Evolutionary conservation across 805 yeast genomes (phyloP), one percentile per base, ranked within the genome.

Genomic region (Saturnispora sekii): DNA sequence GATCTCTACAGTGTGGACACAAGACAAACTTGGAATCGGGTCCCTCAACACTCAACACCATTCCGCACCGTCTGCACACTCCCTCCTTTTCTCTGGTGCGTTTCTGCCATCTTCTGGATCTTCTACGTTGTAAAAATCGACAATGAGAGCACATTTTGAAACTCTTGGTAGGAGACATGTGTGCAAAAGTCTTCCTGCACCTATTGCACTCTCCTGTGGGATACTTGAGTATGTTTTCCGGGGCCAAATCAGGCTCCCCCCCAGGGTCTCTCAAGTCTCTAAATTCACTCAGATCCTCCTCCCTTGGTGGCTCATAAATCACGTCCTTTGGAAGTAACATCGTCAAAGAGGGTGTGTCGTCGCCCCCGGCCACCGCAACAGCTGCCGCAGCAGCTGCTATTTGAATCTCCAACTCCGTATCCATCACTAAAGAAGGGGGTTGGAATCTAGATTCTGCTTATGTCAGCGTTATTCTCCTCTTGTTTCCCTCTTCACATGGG

Each of bases 11-110:
- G 36, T 66, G 67, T 5, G 78, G 77, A 60, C 86, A 80, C 38
- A 80, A 60, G 0, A 77, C 84, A 58, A 60, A 80, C 44, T 71
- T 68, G 17, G 44, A 30, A 5, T 40, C 44, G 6, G 40, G 32
- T 43, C 72, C 73, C 17, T 73, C 77, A 0, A 59, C 58, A 0
- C 81, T 75, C 31, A 79, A 74, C 8, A 62, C 65, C 8, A 67
- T 59, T 9, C 84, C 85, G 63, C 86, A 79, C 41, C 86, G 62
- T 42, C 82, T 67, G 54, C 86, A 79, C 4, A 76, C 81, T 8
- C 84, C 84, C 28, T 65, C 68, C 51, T 75, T 79, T 50, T 69
- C 70, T 52, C 74, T 77, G 4, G 82, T 78, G 50, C 72, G 72
- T 55, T 66, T 63, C 54, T 79, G 84, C 85, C 85, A 80, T 49